Base-by-base conservation (phyloP, 768 basidiomycete genomes). In the Russula sp. region DNA sequence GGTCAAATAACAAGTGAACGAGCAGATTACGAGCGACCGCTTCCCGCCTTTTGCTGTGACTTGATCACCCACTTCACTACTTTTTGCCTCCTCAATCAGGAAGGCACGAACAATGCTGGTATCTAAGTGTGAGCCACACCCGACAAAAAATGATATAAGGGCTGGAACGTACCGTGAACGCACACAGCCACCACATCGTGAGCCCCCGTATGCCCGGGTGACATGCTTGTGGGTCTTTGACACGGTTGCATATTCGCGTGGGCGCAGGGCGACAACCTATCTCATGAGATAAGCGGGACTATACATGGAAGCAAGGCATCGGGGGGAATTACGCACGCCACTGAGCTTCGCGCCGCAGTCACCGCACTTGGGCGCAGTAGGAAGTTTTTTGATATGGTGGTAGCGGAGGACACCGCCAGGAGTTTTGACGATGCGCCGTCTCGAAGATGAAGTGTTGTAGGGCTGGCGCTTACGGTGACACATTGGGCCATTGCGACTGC, bases 1-100 rank as follows among this genome's bases (percentile, higher is more conserved):
- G 54, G 45, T 2, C 47, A 43, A 53, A 59, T 36, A 54, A 55
- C 8, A 45, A 25, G 54, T 39, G 39, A 48, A 41, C 7, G 41
- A 13, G 39, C n/a, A 58, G 46, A 52, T 55, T 45, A 65, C 47
- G 62, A 63, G 67, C 71, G 70, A 42, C 67, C 70, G 32, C 63
- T 59, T 68, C 32, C 39, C 1, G 36, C 35, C 25, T 75, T 81
- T 74, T 83, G 78, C 76, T 91, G 92, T 72, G 88, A 87, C 82
- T 97, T 97, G 83, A 98, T 94, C 69, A 98, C 96, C 78, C 85
- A 88, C 87, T 99, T 99, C 73, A 99, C 97, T 70, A 99, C 98
- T 82, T 98, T 98, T 98, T 48, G 97, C 97, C 81, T 99, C 97
- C 82, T 98, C 97, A 43, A 99, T 91, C 63, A 99, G 78, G 87